phyloP scores from a whole-genome alignment of 768 basidiomycete genomes.

The Russula olivacea region DNA sequence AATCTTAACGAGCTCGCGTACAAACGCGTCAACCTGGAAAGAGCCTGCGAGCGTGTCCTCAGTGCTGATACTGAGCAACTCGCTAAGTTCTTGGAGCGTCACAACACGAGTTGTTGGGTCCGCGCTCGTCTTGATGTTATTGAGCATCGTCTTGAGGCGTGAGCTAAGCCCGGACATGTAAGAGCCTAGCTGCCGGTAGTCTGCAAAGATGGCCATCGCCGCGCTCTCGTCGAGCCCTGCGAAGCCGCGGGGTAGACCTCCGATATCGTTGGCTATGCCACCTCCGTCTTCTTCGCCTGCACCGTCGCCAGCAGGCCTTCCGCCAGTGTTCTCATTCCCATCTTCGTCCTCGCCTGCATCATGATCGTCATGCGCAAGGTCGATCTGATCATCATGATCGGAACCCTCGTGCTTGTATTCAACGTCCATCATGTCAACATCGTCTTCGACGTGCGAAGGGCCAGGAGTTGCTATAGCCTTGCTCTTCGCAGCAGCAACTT shows the following conservation, averaged over 20 bases:
- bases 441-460: constrained; percentile 59
- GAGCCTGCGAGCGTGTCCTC: constrained; percentile 95
- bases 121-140: constrained; percentile 78
- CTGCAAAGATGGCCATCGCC: constrained; percentile 77
- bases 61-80: constrained; percentile 90
- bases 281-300: constrained; percentile 33
- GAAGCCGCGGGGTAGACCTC: constrained; percentile 21
- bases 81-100: constrained; percentile 91
- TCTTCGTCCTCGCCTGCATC: constrained; percentile 47
- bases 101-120: constrained; percentile 82
- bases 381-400: constrained; percentile 44
- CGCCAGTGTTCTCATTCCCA: constrained; percentile 40
- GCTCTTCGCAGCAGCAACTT: constrained; percentile 43
- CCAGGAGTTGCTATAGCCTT: constrained; percentile 53
- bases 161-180: constrained; percentile 86
- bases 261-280: constrained; percentile 33
- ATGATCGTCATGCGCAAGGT: constrained; percentile 42
- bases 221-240: constrained; percentile 54
- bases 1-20: constrained; percentile 86
- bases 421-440: constrained; percentile 71
- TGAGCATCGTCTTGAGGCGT: constrained; percentile 85
- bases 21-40: constrained; percentile 91
- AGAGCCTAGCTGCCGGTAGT: constrained; percentile 84
- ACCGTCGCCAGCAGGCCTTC: constrained; percentile 30
- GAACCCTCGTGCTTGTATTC: constrained; percentile 46